Evolutionary conservation across 805 yeast species (phyloP).

Genomic region (Maudiozyma barnettii): DNA sequence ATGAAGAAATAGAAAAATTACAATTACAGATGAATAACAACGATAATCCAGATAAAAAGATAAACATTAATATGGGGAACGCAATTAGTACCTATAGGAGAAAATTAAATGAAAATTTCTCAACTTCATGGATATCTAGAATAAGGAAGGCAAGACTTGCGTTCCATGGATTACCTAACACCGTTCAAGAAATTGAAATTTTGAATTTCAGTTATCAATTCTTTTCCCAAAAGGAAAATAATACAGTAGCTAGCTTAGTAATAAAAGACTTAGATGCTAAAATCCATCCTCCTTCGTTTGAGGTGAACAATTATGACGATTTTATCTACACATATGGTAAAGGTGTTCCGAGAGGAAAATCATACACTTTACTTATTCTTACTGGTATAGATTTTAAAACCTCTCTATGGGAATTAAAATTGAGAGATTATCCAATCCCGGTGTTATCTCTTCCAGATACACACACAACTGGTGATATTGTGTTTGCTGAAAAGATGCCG

Average conservation of each 20-base stretch:
- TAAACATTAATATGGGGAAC: neutral
- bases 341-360: conserved; percentile 43
- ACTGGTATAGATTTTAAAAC: conserved; percentile 38
- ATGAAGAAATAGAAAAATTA: conserved; percentile 8
- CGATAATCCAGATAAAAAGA: neutral
- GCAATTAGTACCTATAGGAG: conserved; percentile 8
- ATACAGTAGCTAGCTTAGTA: conserved; percentile 21
- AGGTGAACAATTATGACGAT: conserved; percentile 20
- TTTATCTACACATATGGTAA: conserved; percentile 36
- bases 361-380: conserved; percentile 49
- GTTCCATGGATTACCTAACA: conserved; percentile 24
- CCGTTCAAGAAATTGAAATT: conserved; percentile 10
- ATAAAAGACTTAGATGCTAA: conserved; percentile 17
- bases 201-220: conserved; percentile 14
- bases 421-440: conserved; percentile 52
- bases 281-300: conserved; percentile 28
- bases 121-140: conserved; percentile 34
- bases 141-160: conserved; percentile 23
- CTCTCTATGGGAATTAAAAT: conserved; percentile 34
- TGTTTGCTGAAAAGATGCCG: conserved; percentile 48
- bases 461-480: conserved; percentile 38
- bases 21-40: neutral
- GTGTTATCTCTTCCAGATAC: conserved; percentile 39
- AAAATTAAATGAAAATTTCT: conserved; percentile 28
- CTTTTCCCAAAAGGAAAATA: conserved; percentile 17